Evolutionary conservation across 164 flowering plant genomes (phyloP).

Genomic region (Berberis vulgaris): DNA sequence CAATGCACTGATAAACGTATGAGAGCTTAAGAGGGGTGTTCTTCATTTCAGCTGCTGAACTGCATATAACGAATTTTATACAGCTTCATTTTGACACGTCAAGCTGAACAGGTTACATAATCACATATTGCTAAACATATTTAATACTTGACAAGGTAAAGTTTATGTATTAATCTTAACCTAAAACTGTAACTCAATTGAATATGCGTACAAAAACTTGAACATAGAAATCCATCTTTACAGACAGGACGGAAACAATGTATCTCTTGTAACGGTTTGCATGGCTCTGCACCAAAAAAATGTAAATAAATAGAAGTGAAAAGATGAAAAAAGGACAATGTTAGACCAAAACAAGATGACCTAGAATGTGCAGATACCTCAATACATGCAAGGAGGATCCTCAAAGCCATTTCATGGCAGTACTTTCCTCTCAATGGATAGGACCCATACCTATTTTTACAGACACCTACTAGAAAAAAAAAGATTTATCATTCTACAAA

Average conservation of each 20-base stretch:
- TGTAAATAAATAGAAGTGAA: background rate
- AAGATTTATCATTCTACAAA: conserved; percentile 1
- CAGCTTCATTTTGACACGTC: background rate
- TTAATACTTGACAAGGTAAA: background rate
- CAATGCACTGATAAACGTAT: conserved; percentile 92
- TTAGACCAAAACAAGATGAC: background rate
- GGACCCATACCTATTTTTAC: conserved; percentile 67
- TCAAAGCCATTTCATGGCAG: conserved; percentile 97
- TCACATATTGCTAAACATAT: background rate
- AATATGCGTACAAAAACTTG: conserved; percentile 93
- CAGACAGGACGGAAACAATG: conserved; percentile 89
- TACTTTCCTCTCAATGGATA: conserved; percentile 90
- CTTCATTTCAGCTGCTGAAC: conserved; percentile 98
- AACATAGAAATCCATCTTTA: conserved; percentile 92
- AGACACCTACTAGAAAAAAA: conserved; percentile 8
- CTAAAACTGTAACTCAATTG: conserved; percentile 47
- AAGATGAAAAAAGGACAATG: background rate
- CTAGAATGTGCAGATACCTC: conserved; percentile 45
- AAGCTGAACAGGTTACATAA: background rate
- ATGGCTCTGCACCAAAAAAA: conserved; percentile 66
- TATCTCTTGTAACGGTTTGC: conserved; percentile 98
- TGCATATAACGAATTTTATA: conserved; percentile 26
- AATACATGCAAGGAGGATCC: conserved; percentile 89
- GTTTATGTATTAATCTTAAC: conserved; percentile 5
- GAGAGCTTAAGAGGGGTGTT: conserved; percentile 98